Percentiles rank a stretch among this genome's conserved stretches.
Evolutionary conservation across 2,329 filamentous ascomycete genomes (phyloP).

Genomic region (Verticillium longisporum): DNA sequence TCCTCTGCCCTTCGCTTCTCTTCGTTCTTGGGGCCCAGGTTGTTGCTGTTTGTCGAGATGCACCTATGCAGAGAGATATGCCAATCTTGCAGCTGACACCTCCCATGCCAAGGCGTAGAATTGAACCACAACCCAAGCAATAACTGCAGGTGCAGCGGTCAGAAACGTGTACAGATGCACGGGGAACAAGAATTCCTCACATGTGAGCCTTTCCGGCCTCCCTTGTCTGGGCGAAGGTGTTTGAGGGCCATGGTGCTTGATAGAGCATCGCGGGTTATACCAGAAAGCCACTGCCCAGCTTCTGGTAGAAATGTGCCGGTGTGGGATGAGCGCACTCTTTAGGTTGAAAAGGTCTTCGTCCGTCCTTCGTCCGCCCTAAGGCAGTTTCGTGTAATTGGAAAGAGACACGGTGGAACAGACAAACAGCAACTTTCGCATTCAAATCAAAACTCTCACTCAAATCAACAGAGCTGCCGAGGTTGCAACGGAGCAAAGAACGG

Average conservation of each 20-base stretch:
- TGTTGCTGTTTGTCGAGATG: neutral
- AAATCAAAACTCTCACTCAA: neutral
- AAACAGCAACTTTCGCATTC: neutral
- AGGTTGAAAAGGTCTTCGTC: neutral
- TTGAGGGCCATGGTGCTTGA: neutral
- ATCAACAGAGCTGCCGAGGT: neutral
- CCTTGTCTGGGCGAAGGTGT: neutral
- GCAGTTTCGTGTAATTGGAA: too few relatives aligned
- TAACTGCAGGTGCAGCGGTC: neutral
- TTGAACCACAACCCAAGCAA: too few relatives aligned
- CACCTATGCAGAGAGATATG: neutral
- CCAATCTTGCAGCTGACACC: neutral
- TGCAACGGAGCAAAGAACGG: neutral
- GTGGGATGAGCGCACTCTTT: neutral
- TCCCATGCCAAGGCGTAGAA: neutral
- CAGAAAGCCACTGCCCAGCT: neutral
- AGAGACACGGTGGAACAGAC: neutral
- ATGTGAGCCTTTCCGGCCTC: neutral
- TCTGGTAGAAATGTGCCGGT: neutral
- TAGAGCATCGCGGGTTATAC: neutral
- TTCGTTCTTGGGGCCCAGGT: conserved; percentile 5
- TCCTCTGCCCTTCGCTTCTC: conserved; percentile 41
- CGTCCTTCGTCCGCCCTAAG: too few relatives aligned
- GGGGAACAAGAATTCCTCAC: neutral
- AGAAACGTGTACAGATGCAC: too few relatives aligned